Percentiles rank a stretch among this genome's conserved stretches.
Conservation (phyloP, 2,329 filamentous ascomycete species). For the Alternaria panax region DNA sequence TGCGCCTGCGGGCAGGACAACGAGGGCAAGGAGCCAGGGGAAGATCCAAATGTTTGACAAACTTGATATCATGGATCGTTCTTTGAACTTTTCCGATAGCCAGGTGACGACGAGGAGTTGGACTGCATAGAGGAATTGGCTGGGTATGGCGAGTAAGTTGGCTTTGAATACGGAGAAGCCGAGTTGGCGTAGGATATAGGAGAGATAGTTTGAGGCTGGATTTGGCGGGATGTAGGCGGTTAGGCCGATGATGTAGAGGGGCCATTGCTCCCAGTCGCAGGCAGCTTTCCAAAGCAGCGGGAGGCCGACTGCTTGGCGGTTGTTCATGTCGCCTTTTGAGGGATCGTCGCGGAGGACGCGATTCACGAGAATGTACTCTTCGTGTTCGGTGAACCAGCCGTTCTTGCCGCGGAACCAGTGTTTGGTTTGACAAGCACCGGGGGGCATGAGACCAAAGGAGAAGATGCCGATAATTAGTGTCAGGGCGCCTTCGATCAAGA, state of each 20-base stretch:
- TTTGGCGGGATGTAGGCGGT: constrained; percentile 52
- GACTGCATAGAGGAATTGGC: constrained; percentile 47
- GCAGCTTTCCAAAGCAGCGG: constrained; percentile 31
- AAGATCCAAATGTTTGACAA: constrained; percentile 66
- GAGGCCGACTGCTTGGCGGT: constrained; percentile 34
- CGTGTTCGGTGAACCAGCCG: constrained; percentile 68
- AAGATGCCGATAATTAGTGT: constrained; percentile 62
- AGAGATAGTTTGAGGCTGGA: constrained; percentile 52
- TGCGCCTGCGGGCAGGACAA: constrained; percentile 54
- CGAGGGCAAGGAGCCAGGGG: constrained; percentile 64
- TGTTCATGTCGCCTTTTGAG: constrained; percentile 63
- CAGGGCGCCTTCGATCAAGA: constrained; percentile 64
- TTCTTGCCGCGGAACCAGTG: constrained; percentile 64
- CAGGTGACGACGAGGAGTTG: constrained; percentile 56
- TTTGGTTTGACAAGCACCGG: constrained; percentile 57
- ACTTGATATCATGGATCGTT: constrained; percentile 57
- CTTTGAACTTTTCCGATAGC: constrained; percentile 57
- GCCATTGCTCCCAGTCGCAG: constrained; percentile 44
- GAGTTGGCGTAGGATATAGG: constrained; percentile 64
- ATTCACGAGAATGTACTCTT: constrained; percentile 69
- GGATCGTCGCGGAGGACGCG: constrained; percentile 65
- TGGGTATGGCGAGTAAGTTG: constrained; percentile 69
- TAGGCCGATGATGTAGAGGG: constrained; percentile 48
- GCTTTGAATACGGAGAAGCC: constrained; percentile 69
- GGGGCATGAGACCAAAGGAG: constrained; percentile 64